phyloP scores from a whole-genome alignment of 306 rosid species.

The Potentilla sterilis region DNA sequence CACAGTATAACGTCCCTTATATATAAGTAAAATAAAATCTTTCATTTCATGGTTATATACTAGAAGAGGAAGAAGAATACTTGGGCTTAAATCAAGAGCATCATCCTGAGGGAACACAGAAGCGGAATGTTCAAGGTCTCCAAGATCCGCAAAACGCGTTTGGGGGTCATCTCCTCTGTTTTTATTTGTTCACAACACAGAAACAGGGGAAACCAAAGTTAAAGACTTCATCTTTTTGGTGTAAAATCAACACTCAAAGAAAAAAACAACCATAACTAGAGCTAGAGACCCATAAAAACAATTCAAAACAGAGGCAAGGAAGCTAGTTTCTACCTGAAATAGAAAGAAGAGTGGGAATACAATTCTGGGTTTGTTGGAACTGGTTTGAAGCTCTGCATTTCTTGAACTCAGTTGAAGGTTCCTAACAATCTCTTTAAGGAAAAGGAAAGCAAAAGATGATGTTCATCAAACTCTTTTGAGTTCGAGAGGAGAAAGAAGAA shows the following conservation, averaged over 20 bases:
- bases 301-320: not conserved
- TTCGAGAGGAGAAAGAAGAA: not conserved
- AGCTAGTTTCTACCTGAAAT: slow-evolving; percentile 40
- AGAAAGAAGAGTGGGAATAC: slow-evolving; percentile 50
- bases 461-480: not conserved
- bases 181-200: slow-evolving; percentile 15
- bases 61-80: slow-evolving; percentile 33
- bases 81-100: slow-evolving; percentile 82
- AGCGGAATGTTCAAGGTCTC: slow-evolving; percentile 65
- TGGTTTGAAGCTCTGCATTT: slow-evolving; percentile 70
- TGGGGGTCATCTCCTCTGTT: slow-evolving; percentile 71
- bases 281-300: not conserved
- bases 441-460: slow-evolving; percentile 14
- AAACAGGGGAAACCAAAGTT: slow-evolving; percentile 27
- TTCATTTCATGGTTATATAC: not conserved
- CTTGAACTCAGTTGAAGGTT: not conserved
- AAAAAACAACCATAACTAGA: not conserved
- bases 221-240: not conserved
- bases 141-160: slow-evolving; percentile 62
- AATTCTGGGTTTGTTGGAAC: slow-evolving; percentile 47
- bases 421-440: not conserved
- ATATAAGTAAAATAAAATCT: not conserved
- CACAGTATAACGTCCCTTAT: not conserved
- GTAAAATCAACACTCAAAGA: not conserved
- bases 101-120: slow-evolving; percentile 53